Conservation (phyloP, 2,329 filamentous ascomycete genomes). For the Aspergillus tubingensis region DNA sequence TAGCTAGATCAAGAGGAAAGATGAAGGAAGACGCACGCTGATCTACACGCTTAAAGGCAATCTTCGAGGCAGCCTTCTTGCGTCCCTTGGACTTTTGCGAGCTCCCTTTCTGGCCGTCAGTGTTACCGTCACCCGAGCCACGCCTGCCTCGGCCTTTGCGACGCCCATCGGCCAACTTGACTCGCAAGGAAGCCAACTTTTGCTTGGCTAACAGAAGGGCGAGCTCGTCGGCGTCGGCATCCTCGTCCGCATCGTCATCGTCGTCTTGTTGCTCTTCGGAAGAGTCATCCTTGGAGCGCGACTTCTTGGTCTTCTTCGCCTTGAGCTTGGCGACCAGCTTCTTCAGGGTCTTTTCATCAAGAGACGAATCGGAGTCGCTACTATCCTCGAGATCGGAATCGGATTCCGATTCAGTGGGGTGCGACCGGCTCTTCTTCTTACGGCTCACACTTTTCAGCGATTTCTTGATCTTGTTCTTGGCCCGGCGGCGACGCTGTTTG, state of each 20-base stretch:
- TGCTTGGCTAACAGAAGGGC: slow-evolving; percentile 26
- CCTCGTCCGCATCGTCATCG: slow-evolving; percentile 32
- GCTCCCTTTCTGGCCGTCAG: slow-evolving; percentile 22
- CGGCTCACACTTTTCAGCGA: slow-evolving; percentile 26
- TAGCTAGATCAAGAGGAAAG: slow-evolving; percentile 2
- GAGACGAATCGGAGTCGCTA: slow-evolving; percentile 25
- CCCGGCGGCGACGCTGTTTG: slow-evolving; percentile 37
- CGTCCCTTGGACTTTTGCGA: slow-evolving; percentile 37
- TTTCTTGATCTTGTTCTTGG: slow-evolving; percentile 41
- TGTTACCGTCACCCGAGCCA: slow-evolving; percentile 13
- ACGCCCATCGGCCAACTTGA: slow-evolving; percentile 23
- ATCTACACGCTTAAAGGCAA: slow-evolving; percentile 71
- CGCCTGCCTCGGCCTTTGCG: slow-evolving; percentile 20
- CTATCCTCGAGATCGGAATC: slow-evolving; percentile 32
- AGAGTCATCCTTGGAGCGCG: slow-evolving; percentile 29
- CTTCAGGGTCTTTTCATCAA: slow-evolving; percentile 36
- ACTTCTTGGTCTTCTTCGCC: slow-evolving; percentile 37
- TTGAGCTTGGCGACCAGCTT: slow-evolving; percentile 36
- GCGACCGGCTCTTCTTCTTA: slow-evolving; percentile 44
- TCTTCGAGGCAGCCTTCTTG: slow-evolving; percentile 54
- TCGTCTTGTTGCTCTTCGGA: slow-evolving; percentile 36
- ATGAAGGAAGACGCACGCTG: slow-evolving; percentile 46
- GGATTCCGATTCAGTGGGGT: slow-evolving; percentile 25
- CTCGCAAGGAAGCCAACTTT: slow-evolving; percentile 23
- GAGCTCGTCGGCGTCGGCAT: slow-evolving; percentile 30